Base-by-base conservation (phyloP, 257 asterid species). In the Striga asiatica region DNA sequence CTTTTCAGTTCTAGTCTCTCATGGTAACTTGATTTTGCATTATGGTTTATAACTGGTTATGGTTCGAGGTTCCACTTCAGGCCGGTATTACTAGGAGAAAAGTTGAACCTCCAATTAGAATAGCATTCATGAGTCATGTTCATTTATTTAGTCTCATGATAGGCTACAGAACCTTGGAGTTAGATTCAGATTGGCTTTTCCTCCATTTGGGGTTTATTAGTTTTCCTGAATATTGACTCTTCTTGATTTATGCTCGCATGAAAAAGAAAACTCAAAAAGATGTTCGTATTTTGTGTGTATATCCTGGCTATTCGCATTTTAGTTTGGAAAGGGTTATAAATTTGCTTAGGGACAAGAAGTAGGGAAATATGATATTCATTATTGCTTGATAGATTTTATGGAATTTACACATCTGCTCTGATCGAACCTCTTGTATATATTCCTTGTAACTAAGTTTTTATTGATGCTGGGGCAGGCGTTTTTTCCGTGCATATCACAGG, bases 401-500 rank as follows among this genome's bases (percentile, higher is more conserved):
- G 34, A 45, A 20, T 18, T 5, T 1, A 41, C 31, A 55, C 56
- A 25, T 60, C 20, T 32, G 21, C 53, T 47, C 46, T 22, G 8
- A 47, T 35, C 39, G 24, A 4, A 56, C 47, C n/a, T 43, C 50
- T 61, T 57, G 12, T 65, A 22, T 21, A 34, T 58, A 41, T 50
- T 65, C 46, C 29, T 32, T 42, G 4, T 42, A 64, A 56, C 68
- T 51, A 48, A 65, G 21, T 50, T 55, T 58, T 47, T 58, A 28
- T 49, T 66, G 72, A 31, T 72, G 49, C 51, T 64, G 56, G 27
- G 23, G 14, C 79, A 91, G 98, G 94, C 95, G 47, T 87, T 84
- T 72, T 84, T 91, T 56, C 98, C 98, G 14, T 79, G 79, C 65
- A 87, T 91, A 61, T 62, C 81, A 60, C 81, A 80, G 66, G 88